phyloP scores from a whole-genome alignment of 2,329 filamentous ascomycete species.

The Ophiostoma ulmi region DNA sequence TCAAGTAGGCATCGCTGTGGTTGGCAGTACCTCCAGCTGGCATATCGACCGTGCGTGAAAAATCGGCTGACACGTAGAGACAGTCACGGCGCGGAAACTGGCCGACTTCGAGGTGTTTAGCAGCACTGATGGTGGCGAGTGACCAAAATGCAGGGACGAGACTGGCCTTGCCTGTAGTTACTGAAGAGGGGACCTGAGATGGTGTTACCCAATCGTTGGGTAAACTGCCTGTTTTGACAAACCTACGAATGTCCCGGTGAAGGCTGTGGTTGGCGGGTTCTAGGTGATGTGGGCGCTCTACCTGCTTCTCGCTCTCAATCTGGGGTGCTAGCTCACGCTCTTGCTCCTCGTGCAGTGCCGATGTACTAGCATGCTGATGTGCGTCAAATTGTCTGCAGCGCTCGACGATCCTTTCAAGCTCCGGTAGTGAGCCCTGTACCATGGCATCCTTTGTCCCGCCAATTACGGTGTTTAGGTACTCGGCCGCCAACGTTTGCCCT shows the following conservation, averaged over 20 bases:
- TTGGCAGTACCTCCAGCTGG: background rate
- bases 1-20: background rate
- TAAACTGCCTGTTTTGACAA: conserved; percentile 39
- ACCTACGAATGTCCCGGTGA: conserved; percentile 40
- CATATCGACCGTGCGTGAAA: conserved; percentile 40
- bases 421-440: background rate
- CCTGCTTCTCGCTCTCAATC: conserved; percentile 53
- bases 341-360: conserved; percentile 57
- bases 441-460: background rate
- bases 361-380: conserved; percentile 18
- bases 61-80: conserved; percentile 49
- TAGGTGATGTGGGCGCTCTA: conserved; percentile 44
- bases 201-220: conserved; percentile 33
- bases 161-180: background rate
- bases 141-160: conserved; percentile 42
- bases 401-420: background rate
- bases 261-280: conserved; percentile 40
- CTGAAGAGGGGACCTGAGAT: background rate
- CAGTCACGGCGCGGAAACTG: conserved; percentile 34
- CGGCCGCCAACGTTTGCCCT: background rate
- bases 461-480: background rate
- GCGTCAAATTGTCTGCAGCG: background rate
- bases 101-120: conserved; percentile 31
- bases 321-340: conserved; percentile 64
- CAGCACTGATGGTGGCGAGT: conserved; percentile 41